Percentiles rank a stretch among this genome's conserved stretches.
phyloP scores from a whole-genome alignment of 352 stramenopile genomes.

The Pseudoperonospora humuli region DNA sequence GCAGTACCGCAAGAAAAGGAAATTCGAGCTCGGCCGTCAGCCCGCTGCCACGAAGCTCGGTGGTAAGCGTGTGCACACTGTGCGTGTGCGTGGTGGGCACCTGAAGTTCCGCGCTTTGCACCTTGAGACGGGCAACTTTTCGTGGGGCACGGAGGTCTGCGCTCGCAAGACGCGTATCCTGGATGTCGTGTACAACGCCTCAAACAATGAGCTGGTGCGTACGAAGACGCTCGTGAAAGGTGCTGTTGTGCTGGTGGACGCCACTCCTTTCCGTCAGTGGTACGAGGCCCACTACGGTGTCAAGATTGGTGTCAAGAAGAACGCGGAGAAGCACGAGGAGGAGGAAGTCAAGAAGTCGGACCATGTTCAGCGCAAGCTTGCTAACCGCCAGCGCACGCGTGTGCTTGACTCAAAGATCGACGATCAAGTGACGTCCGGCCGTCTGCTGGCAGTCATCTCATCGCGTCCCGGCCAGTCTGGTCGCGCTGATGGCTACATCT shows the following conservation, averaged over 20 bases:
- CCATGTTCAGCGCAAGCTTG: conserved; percentile 92
- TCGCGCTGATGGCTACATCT: conserved; percentile 97
- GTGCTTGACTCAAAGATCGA: conserved; percentile 92
- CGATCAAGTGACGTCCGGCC: conserved; percentile 95
- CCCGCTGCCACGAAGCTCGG: conserved; percentile 98
- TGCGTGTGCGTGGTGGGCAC: conserved; percentile 96
- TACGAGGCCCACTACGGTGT: conserved; percentile 99
- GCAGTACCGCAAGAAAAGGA: conserved; percentile 98
- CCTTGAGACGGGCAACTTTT: conserved; percentile 99
- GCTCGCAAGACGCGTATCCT: conserved; percentile 99
- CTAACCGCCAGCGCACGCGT: conserved; percentile 87
- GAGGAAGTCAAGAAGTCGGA: conserved; percentile 89
- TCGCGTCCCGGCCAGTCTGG: conserved; percentile 97
- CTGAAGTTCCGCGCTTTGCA: conserved; percentile 97
- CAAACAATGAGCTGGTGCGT: conserved; percentile 99
- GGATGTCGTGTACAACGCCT: conserved; percentile 99
- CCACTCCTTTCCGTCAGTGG: conserved; percentile 98
- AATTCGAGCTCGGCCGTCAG: conserved; percentile 98
- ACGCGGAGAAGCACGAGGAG: conserved; percentile 69
- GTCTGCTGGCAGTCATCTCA: conserved; percentile 95
- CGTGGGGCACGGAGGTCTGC: conserved; percentile 96
- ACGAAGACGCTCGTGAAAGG: conserved; percentile 99
- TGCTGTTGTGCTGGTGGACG: conserved; percentile 97
- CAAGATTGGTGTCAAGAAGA: conserved; percentile 86
- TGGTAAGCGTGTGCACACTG: conserved; percentile 93